phyloP scores from a whole-genome alignment of 2,329 filamentous ascomycete species.

The Fusarium humuli region DNA sequence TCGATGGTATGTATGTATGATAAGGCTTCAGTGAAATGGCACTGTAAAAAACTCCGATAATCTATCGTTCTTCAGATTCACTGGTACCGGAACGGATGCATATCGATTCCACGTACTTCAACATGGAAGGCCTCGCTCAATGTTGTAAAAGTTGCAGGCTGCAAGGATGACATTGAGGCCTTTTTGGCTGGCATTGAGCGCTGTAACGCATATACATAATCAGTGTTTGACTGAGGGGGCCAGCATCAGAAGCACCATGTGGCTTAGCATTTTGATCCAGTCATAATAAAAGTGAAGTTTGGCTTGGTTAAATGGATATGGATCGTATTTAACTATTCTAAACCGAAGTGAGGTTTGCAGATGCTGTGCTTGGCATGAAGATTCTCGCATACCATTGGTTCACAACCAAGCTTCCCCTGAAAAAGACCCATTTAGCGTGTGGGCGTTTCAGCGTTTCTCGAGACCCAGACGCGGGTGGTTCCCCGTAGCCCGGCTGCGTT shows the following conservation, averaged over 20 bases:
- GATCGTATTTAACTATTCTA: background rate
- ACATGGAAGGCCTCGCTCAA: background rate
- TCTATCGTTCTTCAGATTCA: background rate
- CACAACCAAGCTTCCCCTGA: slow-evolving; percentile 32
- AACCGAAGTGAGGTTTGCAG: background rate
- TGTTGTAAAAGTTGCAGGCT: background rate
- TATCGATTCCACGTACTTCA: background rate
- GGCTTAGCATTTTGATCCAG: background rate
- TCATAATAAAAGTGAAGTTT: slow-evolving; percentile 1
- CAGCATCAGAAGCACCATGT: background rate
- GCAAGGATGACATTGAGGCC: slow-evolving; percentile 11
- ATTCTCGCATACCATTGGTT: background rate
- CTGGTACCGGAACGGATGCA: background rate
- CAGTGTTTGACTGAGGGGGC: background rate
- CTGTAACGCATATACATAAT: background rate
- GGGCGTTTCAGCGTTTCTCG: slow-evolving; percentile 31
- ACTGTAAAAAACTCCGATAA: background rate
- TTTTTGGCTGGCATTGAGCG: background rate
- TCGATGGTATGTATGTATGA: background rate
- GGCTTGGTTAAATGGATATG: slow-evolving; percentile 1
- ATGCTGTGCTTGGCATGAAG: background rate
- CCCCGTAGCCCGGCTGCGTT: slow-evolving; percentile 28
- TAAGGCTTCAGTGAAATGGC: background rate
- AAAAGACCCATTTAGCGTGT: slow-evolving; percentile 22
- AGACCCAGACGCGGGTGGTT: slow-evolving; percentile 27